These are phyloP conservation scores for Cystobasidium ongulense DNA, from an alignment of 768 basidiomycete species.

Conservation along the genomic window DNA sequence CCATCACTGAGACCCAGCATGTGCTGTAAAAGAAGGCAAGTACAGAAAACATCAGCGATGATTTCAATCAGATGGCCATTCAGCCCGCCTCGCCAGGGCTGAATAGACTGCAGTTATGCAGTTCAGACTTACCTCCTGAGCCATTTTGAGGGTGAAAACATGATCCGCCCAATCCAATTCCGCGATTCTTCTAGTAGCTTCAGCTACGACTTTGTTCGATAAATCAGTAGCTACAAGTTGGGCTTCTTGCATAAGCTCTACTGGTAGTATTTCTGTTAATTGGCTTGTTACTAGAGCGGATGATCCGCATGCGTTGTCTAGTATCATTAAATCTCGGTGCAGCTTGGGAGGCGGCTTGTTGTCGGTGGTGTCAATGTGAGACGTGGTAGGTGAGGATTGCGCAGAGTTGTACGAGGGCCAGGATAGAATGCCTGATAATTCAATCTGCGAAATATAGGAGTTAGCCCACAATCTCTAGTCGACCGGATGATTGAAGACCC, in stretches of 20 bases:
- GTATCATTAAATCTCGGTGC: constrained; percentile 10
- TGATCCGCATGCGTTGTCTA: constrained; percentile 13
- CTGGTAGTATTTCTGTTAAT: neutral
- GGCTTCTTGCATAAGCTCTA: neutral
- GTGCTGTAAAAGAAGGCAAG: neutral
- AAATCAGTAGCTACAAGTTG: constrained; percentile 20
- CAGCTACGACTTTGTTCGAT: neutral
- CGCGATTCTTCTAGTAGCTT: neutral
- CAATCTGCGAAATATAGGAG: neutral
- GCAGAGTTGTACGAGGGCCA: neutral
- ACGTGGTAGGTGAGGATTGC: neutral
- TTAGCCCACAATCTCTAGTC: too few species aligned
- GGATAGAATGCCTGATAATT: neutral
- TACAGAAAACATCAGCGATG: too few species aligned
- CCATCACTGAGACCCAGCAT: constrained; percentile 5
- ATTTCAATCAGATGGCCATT: too few species aligned
- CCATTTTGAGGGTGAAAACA: constrained; percentile 20
- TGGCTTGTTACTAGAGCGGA: constrained; percentile 2
- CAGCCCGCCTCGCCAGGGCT: too few species aligned
- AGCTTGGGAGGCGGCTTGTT: neutral
- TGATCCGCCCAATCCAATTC: constrained; percentile 3
- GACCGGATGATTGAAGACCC: too few species aligned
- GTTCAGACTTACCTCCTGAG: neutral
- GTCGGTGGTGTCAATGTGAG: neutral
- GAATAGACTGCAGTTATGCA: too few species aligned